Evolutionary conservation across 2,329 filamentous ascomycete species (phyloP), one percentile per base, ranked within the genome.

Genomic region (Dryadomyces sulphureus): DNA sequence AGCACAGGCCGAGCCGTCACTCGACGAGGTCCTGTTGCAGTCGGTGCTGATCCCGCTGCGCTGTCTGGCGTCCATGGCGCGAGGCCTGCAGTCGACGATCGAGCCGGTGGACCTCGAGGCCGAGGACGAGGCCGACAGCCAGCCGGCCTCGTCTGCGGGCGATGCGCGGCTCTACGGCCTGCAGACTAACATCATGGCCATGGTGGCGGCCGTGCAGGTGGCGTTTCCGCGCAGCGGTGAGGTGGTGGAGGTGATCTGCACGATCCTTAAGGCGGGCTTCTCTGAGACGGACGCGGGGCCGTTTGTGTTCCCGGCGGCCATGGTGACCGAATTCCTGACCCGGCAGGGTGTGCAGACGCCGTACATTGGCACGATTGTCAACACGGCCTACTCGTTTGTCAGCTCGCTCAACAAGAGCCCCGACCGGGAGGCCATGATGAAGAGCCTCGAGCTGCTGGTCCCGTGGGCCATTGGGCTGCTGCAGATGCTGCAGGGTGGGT

Each of bases 281-380:
- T 79, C 79, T 1, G 86, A 93, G 59, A 73, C 70, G 0, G 73
- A 78, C 22, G 75, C 81, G 3, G 85, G 85, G 0, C 82, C 84
- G 1, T 90, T 92, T 54, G 84, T 89, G 8, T 77, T 93, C 49
- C 72, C 80, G 3, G 69, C 81, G 0, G 64, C 70, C 1, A 69
- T 77, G 51, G 75, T 84, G n/a, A 75, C 79, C 11, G 68, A 77
- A 38, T 82, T 84, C 57, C 68, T 92, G 41, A 67, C 72, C 4
- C 72, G 72, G 44, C 72, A 79, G 20, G 67, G 63, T 1, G 62
- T 73, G 34, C 64, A 72, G n/a, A 82, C 75, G 9, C 79, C 81
- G 12, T 70, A 82, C 40, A 67, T 86, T 34, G 81, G 82, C 2
- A 71, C 74, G 4, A 68, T 89, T 9, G 73, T 92, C 25, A 78